A percentile compares a stretch with the other conserved stretches of the same genome.
phyloP scores from a whole-genome alignment of 2,329 filamentous ascomycete genomes.

The Fusarium paranaense region DNA sequence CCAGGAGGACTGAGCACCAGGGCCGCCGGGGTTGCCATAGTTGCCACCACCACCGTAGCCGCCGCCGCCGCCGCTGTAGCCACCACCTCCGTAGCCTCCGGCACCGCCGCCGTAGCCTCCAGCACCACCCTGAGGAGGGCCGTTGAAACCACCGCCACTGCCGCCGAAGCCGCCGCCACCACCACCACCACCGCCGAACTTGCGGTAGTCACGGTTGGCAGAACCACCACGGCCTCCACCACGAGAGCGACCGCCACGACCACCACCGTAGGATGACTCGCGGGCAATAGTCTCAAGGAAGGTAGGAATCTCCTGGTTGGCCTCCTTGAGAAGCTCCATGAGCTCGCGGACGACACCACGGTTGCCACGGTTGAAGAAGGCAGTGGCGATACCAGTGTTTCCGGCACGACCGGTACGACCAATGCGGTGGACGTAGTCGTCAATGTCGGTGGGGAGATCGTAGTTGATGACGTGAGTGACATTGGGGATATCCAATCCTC shows the following conservation, averaged over 20 bases:
- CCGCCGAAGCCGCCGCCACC: conserved; percentile 57
- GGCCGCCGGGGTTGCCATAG: conserved; percentile 77
- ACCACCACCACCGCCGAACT: conserved; percentile 71
- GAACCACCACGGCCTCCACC: conserved; percentile 75
- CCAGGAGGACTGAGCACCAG: conserved; percentile 75
- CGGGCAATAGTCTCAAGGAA: conserved; percentile 98
- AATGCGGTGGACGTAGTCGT: conserved; percentile 99
- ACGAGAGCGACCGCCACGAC: conserved; percentile 66
- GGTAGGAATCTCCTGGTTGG: conserved; percentile 92
- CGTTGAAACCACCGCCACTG: conserved; percentile 52
- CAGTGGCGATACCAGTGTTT: conserved; percentile 97
- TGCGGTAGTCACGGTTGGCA: conserved; percentile 91
- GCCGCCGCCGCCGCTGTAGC: conserved; percentile 66
- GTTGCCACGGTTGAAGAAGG: conserved; percentile 99
- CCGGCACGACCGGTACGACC: conserved; percentile 99
- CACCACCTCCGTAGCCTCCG: conserved; percentile 70
- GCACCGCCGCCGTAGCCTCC: conserved; percentile 58
- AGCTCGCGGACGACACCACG: conserved; percentile 96
- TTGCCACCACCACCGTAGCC: conserved; percentile 59
- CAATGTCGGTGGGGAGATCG: conserved; percentile 97
- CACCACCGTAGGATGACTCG: conserved; percentile 86
- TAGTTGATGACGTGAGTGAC: conserved; percentile 99
- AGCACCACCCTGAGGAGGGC: conserved; percentile 48
- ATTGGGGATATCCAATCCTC: conserved; percentile 92
- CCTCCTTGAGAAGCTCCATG: conserved; percentile 97